Conservation (phyloP, 179 eudicot species). For the Heliamphora pulchella region DNA sequence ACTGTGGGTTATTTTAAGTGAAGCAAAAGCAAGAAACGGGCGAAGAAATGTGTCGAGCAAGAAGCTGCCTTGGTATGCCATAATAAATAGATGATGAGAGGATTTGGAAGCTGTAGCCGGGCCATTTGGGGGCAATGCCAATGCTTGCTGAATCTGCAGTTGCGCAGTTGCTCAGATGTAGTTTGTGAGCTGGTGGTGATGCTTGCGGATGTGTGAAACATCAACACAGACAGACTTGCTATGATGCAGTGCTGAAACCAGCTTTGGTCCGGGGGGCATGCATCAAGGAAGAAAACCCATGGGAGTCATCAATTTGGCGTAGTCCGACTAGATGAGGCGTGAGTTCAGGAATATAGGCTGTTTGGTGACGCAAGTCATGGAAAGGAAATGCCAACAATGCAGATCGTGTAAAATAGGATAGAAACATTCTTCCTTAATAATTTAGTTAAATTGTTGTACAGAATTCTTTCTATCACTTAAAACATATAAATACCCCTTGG, state of each 20-base stretch:
- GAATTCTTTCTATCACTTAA: background rate
- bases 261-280: background rate
- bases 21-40: slow-evolving; percentile 4
- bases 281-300: background rate
- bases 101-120: background rate
- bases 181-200: background rate
- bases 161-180: background rate
- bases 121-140: background rate
- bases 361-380: slow-evolving; percentile 14
- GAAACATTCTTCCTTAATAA: background rate
- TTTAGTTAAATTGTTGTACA: background rate
- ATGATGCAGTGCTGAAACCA: background rate
- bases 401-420: background rate
- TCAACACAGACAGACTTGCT: too few relatives aligned
- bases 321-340: background rate
- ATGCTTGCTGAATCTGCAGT: background rate
- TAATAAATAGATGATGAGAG: background rate
- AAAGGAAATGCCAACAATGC: background rate
- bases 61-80: background rate
- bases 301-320: background rate
- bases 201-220: background rate
- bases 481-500: background rate
- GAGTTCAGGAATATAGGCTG: background rate
- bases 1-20: background rate
- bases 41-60: background rate